Percentiles rank a stretch among this genome's conserved stretches.
Evolutionary conservation across 78 protist species (phyloP).

Genomic region (Dictyostelium firmibasis): DNA sequence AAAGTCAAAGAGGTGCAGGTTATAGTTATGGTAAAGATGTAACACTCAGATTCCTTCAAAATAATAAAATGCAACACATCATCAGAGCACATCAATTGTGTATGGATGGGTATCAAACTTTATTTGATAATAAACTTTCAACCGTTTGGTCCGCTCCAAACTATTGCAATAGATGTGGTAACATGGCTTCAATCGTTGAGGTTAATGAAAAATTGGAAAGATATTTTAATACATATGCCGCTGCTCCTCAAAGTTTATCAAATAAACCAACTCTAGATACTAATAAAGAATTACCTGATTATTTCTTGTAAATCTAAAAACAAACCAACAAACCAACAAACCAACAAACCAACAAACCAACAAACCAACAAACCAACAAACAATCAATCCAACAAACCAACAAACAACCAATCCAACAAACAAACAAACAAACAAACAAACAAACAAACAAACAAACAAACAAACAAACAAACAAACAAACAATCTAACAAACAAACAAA

Average conservation of each 20-base stretch:
- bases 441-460: not conserved
- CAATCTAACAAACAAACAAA: not conserved
- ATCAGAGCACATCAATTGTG: slow-evolving; percentile 98
- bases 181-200: slow-evolving; percentile 95
- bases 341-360: not conserved
- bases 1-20: slow-evolving; percentile 94
- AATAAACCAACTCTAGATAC: slow-evolving; percentile 65
- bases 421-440: too few species aligned
- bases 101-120: slow-evolving; percentile 97
- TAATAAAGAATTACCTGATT: slow-evolving; percentile 75
- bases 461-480: not conserved
- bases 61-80: slow-evolving; percentile 88
- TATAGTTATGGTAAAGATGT: slow-evolving; percentile 94
- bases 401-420: not conserved
- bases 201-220: slow-evolving; percentile 83
- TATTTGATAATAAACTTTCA: slow-evolving; percentile 80
- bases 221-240: slow-evolving; percentile 54
- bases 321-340: not conserved
- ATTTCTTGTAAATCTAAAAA: slow-evolving; percentile 49
- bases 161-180: slow-evolving; percentile 99
- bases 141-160: slow-evolving; percentile 99
- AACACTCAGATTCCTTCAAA: slow-evolving; percentile 85
- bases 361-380: not conserved
- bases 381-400: not conserved
- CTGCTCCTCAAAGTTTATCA: slow-evolving; percentile 65